Conservation (phyloP, 23 red algal species). For the Gracilaria caudata region DNA sequence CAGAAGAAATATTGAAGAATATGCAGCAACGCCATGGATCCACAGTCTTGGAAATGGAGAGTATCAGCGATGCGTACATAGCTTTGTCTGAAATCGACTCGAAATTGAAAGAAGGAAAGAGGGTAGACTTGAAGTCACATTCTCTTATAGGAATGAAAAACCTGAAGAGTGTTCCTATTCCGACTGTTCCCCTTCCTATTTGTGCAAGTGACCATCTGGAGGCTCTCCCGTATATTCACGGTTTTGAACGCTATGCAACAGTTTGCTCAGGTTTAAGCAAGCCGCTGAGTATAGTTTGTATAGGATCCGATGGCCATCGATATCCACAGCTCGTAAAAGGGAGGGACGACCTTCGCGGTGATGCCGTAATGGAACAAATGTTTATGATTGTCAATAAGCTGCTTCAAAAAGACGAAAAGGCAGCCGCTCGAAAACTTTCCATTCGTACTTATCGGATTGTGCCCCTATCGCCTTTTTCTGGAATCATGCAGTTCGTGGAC, state of each 20-base stretch:
- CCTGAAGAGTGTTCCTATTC: constrained; percentile 63
- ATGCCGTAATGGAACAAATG: constrained; percentile 97
- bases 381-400: constrained; percentile 93
- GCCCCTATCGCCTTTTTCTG: constrained; percentile 86
- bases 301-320: constrained; percentile 82
- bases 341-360: constrained; percentile 92
- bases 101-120: background rate
- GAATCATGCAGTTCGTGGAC: constrained; percentile 83
- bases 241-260: constrained; percentile 47
- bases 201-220: constrained; percentile 20
- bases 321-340: constrained; percentile 93
- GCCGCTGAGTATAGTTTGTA: constrained; percentile 55
- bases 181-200: constrained; percentile 68
- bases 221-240: constrained; percentile 27
- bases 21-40: constrained; percentile 18
- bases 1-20: constrained; percentile 32
- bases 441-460: constrained; percentile 90
- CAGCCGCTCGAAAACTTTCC: constrained; percentile 67
- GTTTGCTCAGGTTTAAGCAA: constrained; percentile 66
- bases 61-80: constrained; percentile 61
- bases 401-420: constrained; percentile 56
- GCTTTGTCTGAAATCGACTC: constrained; percentile 60
- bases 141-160: constrained; percentile 29
- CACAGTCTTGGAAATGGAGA: constrained; percentile 46
- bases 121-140: constrained; percentile 34